A percentile compares a stretch with the other conserved stretches of the same genome.
Evolutionary conservation across 1,284 basidiomycete species (phyloP).

Genomic region (Cutaneotrichosporon arboriforme): DNA sequence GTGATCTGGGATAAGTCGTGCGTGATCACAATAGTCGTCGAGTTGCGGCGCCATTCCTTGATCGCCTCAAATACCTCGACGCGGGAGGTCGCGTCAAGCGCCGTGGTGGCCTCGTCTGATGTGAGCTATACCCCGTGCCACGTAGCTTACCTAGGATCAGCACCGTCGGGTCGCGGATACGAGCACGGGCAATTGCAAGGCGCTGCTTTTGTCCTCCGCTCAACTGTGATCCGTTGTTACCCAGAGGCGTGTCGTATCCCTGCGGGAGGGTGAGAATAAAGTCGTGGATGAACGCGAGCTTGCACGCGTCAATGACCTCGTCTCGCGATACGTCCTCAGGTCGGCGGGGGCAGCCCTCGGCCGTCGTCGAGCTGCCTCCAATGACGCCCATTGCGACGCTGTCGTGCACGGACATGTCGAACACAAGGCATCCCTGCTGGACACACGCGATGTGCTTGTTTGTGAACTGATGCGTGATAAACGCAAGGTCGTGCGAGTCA

Average conservation of each 20-base stretch:
- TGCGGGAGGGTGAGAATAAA: constrained; percentile 76
- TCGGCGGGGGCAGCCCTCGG: constrained; percentile 22
- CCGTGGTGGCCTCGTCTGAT: constrained; percentile 91
- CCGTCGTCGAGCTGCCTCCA: constrained; percentile 50
- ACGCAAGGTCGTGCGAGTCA: constrained; percentile 73
- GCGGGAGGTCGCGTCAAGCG: constrained; percentile 82
- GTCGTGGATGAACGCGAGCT: constrained; percentile 80
- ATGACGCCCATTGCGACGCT: constrained; percentile 78
- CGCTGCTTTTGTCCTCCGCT: constrained; percentile 93
- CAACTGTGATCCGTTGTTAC: constrained; percentile 66
- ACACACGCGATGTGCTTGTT: constrained; percentile 70
- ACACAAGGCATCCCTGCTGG: constrained; percentile 68
- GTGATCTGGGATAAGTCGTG: constrained; percentile 86
- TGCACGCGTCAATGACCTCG: constrained; percentile 74
- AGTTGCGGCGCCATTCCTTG: constrained; percentile 71
- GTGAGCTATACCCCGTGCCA: not conserved
- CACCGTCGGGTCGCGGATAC: constrained; percentile 78
- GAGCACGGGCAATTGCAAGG: constrained; percentile 82
- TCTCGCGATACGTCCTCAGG: constrained; percentile 55
- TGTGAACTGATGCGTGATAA: constrained; percentile 71
- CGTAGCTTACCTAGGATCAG: constrained; percentile 73
- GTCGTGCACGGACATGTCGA: constrained; percentile 77
- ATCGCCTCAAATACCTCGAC: constrained; percentile 84
- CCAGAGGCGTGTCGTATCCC: constrained; percentile 81
- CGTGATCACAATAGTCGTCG: constrained; percentile 92